These are phyloP conservation scores for Colletotrichum tofieldiae DNA, from an alignment of 2,329 filamentous ascomycete species.

Conservation along the genomic window DNA sequence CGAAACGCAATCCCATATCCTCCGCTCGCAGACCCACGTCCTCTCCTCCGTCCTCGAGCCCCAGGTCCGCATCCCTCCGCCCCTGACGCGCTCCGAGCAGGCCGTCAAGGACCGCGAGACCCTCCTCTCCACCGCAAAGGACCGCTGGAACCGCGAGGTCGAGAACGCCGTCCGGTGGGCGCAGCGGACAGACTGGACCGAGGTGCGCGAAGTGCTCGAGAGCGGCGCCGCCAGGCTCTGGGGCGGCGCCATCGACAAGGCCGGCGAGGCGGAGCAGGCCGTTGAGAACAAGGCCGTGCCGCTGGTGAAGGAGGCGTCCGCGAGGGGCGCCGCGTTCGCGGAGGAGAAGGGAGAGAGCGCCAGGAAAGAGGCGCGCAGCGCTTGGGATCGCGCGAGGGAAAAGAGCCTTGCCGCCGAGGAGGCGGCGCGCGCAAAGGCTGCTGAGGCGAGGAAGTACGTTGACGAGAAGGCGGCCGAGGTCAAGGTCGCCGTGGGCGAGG, in stretches of 20 bases:
- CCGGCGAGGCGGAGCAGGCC: constrained; percentile 46
- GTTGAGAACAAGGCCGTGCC: constrained; percentile 36
- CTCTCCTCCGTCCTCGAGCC: constrained; percentile 69
- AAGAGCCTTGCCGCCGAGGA: constrained; percentile 42
- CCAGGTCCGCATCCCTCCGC: constrained; percentile 61
- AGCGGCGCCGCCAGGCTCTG: constrained; percentile 62
- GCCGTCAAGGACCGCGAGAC: constrained; percentile 67
- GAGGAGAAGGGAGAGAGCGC: constrained; percentile 44
- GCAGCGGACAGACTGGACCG: constrained; percentile 77
- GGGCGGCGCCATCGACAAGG: constrained; percentile 56
- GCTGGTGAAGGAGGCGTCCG: constrained; percentile 48
- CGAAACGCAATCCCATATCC: constrained; percentile 68
- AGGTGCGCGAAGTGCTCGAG: constrained; percentile 73
- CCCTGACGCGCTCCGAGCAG: constrained; percentile 66
- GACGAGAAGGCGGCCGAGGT: constrained; percentile 38
- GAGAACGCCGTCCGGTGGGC: constrained; percentile 76
- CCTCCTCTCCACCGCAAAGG: constrained; percentile 79
- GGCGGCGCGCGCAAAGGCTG: constrained; percentile 34
- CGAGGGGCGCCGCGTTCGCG: constrained; percentile 53
- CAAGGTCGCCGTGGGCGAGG: constrained; percentile 36
- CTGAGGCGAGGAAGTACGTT: constrained; percentile 33
- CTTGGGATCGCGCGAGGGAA: constrained; percentile 44
- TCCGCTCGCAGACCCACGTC: constrained; percentile 71
- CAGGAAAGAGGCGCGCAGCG: constrained; percentile 44
- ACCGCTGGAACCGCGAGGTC: constrained; percentile 84